Evolutionary conservation across 345 rosid species (phyloP).

Genomic region (Heritiera fomes): DNA sequence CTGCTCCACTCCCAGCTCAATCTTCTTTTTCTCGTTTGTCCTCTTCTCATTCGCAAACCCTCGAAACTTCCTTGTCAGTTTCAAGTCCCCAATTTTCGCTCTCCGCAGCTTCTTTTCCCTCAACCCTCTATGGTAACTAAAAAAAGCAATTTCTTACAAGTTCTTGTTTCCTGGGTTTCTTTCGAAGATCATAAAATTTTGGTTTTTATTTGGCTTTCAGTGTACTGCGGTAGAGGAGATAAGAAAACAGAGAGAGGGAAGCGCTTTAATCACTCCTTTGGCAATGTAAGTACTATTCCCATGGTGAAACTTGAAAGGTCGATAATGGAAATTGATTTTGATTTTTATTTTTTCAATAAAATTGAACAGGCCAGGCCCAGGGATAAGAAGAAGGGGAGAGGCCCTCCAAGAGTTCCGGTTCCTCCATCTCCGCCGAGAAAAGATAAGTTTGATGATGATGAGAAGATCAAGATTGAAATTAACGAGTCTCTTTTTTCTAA

Average conservation of each 20-base stretch:
- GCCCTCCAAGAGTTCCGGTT: slow-evolving; percentile 63
- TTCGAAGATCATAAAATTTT: neutral
- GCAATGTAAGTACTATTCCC: slow-evolving; percentile 54
- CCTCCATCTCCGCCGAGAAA: slow-evolving; percentile 71
- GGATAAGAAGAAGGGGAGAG: slow-evolving; percentile 87
- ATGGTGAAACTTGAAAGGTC: neutral
- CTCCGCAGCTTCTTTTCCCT: slow-evolving; percentile 28
- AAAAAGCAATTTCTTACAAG: neutral
- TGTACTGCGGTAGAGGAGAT: slow-evolving; percentile 83
- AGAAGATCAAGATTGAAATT: slow-evolving; percentile 58
- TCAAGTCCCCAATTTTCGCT: slow-evolving; percentile 32
- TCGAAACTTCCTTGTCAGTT: slow-evolving; percentile 38
- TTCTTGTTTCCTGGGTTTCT: neutral
- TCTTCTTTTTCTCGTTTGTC: slow-evolving; percentile 32
- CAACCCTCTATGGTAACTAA: slow-evolving; percentile 40
- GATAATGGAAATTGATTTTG: neutral
- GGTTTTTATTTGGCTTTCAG: slow-evolving; percentile 29
- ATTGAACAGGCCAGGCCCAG: slow-evolving; percentile 80
- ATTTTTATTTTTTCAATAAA: neutral
- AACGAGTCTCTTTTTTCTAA: slow-evolving; percentile 67
- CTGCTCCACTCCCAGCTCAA: slow-evolving; percentile 36
- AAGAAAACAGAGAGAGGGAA: slow-evolving; percentile 81
- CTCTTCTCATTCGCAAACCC: slow-evolving; percentile 49
- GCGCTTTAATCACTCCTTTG: slow-evolving; percentile 86
- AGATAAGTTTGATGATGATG: slow-evolving; percentile 58